Percentiles rank a stretch among this genome's conserved stretches.
Conservation (phyloP, 495 filamentous ascomycete species). For the Talaromyces borbonicus region DNA sequence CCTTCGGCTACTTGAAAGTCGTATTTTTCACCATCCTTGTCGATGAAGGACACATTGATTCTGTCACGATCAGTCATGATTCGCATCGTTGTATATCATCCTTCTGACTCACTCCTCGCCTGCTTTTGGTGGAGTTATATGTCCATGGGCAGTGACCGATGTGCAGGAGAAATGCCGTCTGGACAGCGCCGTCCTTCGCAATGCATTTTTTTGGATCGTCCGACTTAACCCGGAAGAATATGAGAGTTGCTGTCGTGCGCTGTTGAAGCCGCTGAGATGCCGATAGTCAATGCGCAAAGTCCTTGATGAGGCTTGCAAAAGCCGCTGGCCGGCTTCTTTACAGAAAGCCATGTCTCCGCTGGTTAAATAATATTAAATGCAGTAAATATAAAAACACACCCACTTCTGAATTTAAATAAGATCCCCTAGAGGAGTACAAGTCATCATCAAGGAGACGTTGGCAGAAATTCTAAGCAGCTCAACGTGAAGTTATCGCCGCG, state of each 20-base stretch:
- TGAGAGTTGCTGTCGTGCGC: neutral
- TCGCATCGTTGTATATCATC: neutral
- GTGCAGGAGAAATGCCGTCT: constrained; percentile 59
- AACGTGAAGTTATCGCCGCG: too few relatives aligned
- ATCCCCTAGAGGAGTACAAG: too few relatives aligned
- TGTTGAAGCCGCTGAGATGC: constrained; percentile 2
- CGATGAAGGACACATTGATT: constrained; percentile 82
- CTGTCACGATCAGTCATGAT: constrained; percentile 33
- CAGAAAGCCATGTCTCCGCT: constrained; percentile 28
- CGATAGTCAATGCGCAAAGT: constrained; percentile 12
- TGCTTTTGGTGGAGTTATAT: constrained; percentile 72
- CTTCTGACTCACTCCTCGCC: constrained; percentile 84
- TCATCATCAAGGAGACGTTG: too few relatives aligned
- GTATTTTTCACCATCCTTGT: constrained; percentile 74
- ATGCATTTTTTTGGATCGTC: neutral
- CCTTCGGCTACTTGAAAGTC: constrained; percentile 73
- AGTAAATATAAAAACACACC: too few relatives aligned
- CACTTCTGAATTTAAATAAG: too few relatives aligned
- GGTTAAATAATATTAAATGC: too few relatives aligned
- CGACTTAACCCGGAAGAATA: neutral
- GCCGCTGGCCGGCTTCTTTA: constrained; percentile 26
- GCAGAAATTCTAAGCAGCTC: too few relatives aligned
- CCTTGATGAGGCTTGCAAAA: constrained; percentile 26
- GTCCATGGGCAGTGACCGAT: constrained; percentile 53
- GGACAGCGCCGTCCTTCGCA: constrained; percentile 18